phyloP scores from a whole-genome alignment of 176 grass and related monocot species.

The Musa itinerans region DNA sequence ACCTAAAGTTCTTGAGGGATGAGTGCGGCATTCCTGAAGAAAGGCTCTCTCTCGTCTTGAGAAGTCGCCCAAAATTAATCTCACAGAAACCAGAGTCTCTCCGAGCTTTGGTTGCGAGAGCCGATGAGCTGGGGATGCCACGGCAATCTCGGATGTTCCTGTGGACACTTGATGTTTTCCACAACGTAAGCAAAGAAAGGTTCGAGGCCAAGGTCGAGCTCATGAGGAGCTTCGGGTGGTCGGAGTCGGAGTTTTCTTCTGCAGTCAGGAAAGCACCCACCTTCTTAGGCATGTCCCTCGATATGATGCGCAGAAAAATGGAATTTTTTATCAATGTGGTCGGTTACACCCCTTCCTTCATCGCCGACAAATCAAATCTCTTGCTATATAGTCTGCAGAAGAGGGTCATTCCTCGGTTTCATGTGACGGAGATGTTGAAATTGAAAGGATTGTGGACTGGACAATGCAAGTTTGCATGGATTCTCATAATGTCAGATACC shows the following conservation, averaged over 20 bases:
- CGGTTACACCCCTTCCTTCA: slow-evolving; percentile 20
- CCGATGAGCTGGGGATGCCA: neutral
- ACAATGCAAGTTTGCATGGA: slow-evolving; percentile 3
- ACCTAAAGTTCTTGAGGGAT: neutral
- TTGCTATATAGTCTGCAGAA: slow-evolving; percentile 36
- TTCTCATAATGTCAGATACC: neutral
- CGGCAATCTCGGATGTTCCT: neutral
- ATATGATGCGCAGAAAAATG: slow-evolving; percentile 15
- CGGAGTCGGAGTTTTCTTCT: slow-evolving; percentile 26
- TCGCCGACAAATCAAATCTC: neutral
- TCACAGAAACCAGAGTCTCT: neutral
- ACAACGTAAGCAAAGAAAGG: slow-evolving; percentile 5
- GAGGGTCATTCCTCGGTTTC: slow-evolving; percentile 34
- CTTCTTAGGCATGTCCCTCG: slow-evolving; percentile 12
- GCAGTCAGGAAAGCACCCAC: slow-evolving; percentile 15
- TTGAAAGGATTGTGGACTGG: slow-evolving; percentile 19
- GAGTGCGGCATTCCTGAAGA: neutral
- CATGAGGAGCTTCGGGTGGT: slow-evolving; percentile 30
- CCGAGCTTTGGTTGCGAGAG: neutral
- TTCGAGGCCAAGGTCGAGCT: slow-evolving; percentile 31
- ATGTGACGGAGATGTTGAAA: slow-evolving; percentile 27
- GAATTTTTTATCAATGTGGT: slow-evolving; percentile 38
- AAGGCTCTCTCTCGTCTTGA: neutral
- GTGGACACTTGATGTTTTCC: neutral
- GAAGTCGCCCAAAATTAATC: neutral